phyloP scores from a whole-genome alignment of 805 yeast species.

The Komagataella ulmi region DNA sequence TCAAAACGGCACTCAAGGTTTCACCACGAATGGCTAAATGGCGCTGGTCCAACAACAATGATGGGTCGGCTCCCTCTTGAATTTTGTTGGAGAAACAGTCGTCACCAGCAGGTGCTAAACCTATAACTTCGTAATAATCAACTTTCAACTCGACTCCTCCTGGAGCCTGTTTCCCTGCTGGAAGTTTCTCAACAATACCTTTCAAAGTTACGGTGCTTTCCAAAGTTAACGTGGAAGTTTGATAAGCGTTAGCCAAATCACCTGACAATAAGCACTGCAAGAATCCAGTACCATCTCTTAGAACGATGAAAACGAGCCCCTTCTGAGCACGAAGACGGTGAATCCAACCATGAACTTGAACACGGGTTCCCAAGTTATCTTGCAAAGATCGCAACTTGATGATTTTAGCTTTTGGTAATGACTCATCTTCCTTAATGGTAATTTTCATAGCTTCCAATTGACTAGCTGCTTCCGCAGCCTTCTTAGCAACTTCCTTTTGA shows the following conservation, averaged over 20 bases:
- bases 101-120: slow-evolving; percentile 93
- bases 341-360: slow-evolving; percentile 84
- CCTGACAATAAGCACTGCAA: slow-evolving; percentile 83
- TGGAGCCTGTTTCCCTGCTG: slow-evolving; percentile 95
- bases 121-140: slow-evolving; percentile 81
- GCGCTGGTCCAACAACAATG: slow-evolving; percentile 85
- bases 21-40: slow-evolving; percentile 97
- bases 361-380: slow-evolving; percentile 52
- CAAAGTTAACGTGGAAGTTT: slow-evolving; percentile 72
- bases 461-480: slow-evolving; percentile 60
- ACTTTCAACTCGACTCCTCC: slow-evolving; percentile 92
- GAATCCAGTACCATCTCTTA: slow-evolving; percentile 92
- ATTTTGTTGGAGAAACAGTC: slow-evolving; percentile 91
- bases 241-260: slow-evolving; percentile 83
- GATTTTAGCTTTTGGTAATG: slow-evolving; percentile 56
- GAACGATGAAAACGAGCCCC: slow-evolving; percentile 78
- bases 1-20: slow-evolving; percentile 82
- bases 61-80: slow-evolving; percentile 89
- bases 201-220: slow-evolving; percentile 74
- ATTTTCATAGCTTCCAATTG: slow-evolving; percentile 73
- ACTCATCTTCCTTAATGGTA: slow-evolving; percentile 55
- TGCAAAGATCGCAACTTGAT: slow-evolving; percentile 50
- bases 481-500: slow-evolving; percentile 35
- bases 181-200: slow-evolving; percentile 74
- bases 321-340: slow-evolving; percentile 91